These are phyloP conservation scores for Papiliotrema fonsecae DNA, from an alignment of 1,284 basidiomycete species.

Conservation along the genomic window DNA sequence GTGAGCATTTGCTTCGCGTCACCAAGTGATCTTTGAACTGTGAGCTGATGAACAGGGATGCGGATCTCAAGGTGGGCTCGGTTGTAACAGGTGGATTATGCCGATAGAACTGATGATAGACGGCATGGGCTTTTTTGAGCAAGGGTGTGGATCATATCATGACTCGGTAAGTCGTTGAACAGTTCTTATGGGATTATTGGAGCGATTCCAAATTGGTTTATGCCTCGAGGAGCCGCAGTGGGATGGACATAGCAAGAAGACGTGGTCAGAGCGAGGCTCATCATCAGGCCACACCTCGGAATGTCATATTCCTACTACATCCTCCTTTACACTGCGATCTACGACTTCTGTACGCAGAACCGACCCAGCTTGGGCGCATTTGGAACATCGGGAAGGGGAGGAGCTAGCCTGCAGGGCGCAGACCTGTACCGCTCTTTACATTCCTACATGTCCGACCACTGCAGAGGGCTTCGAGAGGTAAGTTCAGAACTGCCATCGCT, in stretches of 20 bases:
- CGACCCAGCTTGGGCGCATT: conserved; percentile 17
- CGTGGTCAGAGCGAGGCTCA: neutral
- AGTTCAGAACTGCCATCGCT: conserved; percentile 29
- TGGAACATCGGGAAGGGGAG: conserved; percentile 54
- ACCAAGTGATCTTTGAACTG: neutral
- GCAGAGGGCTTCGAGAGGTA: conserved; percentile 63
- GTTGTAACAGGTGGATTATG: neutral
- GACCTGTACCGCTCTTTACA: conserved; percentile 89
- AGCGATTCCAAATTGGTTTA: too few species aligned
- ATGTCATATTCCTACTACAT: conserved; percentile 91
- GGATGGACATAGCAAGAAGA: neutral
- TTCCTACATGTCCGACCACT: conserved; percentile 74
- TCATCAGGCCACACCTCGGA: conserved; percentile 65
- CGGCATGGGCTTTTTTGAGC: conserved; percentile 5
- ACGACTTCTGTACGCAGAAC: conserved; percentile 82
- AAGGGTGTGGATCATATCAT: conserved; percentile 7
- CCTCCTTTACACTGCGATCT: conserved; percentile 85
- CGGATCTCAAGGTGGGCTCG: conserved; percentile 3
- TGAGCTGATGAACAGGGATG: conserved; percentile 2
- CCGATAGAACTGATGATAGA: neutral
- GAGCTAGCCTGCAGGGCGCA: conserved; percentile 90
- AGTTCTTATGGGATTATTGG: neutral
- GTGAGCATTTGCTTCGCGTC: neutral
- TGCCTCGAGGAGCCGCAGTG: too few species aligned
- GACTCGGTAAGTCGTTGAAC: conserved; percentile 1